Evolutionary conservation across 257 asterid genomes (phyloP).

Genomic region (Solanum pimpinellifolium): DNA sequence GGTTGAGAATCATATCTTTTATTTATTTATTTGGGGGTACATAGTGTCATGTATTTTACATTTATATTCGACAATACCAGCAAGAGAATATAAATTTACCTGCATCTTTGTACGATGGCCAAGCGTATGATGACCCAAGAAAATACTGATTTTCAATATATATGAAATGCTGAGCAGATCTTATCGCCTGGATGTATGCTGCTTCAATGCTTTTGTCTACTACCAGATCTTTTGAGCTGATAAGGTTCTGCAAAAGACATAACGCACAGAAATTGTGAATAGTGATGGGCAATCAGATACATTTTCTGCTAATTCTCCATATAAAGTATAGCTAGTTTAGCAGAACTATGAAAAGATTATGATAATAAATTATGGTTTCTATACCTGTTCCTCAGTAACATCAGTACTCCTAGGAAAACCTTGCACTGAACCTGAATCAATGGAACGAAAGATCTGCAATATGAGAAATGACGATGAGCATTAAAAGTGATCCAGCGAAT

Average conservation of each 20-base stretch:
- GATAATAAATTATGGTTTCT: neutral
- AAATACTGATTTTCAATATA: conserved; percentile 87
- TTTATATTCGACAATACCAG: neutral
- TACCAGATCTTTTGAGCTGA: conserved; percentile 59
- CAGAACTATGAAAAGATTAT: neutral
- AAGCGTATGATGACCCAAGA: conserved; percentile 87
- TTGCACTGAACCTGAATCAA: conserved; percentile 78
- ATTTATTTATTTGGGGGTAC: neutral
- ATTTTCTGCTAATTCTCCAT: neutral
- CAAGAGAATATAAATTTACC: conserved; percentile 20
- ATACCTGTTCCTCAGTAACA: conserved; percentile 51
- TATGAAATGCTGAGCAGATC: conserved; percentile 86
- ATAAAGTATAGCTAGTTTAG: neutral
- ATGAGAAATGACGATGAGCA: neutral
- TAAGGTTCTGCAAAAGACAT: conserved; percentile 41
- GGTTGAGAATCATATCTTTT: neutral
- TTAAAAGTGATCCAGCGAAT: conserved; percentile 4
- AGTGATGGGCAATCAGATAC: neutral
- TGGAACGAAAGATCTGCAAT: conserved; percentile 79
- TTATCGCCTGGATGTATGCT: conserved; percentile 77
- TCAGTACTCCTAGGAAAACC: conserved; percentile 61
- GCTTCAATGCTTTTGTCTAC: conserved; percentile 76
- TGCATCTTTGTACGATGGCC: conserved; percentile 87
- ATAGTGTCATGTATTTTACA: neutral
- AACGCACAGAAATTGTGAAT: neutral